Base-by-base conservation (phyloP, 139 green algal species). In the Zygnema cylindricum region DNA sequence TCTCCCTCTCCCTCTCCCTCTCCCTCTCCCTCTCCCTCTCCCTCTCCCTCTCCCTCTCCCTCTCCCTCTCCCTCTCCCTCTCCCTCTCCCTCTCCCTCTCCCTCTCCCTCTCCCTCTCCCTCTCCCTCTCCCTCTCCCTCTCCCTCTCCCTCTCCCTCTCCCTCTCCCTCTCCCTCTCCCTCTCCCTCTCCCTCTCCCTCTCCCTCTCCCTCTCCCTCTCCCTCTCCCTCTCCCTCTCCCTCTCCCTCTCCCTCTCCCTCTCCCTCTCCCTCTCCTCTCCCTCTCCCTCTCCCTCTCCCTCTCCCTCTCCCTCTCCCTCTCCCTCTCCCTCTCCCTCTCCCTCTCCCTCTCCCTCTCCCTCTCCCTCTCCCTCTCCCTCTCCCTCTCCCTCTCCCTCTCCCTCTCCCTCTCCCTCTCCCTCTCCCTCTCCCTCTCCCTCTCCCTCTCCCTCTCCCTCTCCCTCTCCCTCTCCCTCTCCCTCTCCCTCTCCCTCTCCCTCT, bases 391-490 rank as follows among this genome's bases (percentile, higher is more conserved):
- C 49, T 16, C 16, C 49, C 16, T 16, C 16, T 25, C 16, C 49
- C 16, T 16, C 16, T 16, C 7, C 49, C 16, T 16, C 16, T 16
- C 16, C 49, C 7, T 79, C 40, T 43, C 71, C 40, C 71, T 3
- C 38, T 79, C 71, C 71, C 40, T 16, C 71, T 79, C 7, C 11
- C 40, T 16, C 71, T 79, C 40, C 7, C 11, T 79, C 11, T 16
- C 11, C 71, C 71, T 49, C 71, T 49, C 3, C 71, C 11, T 79
- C 11, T 16, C 11, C 71, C 11, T 16, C 11, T 49, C 11, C 11
- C 39, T 79, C 40, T 79, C 71, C 11, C 71, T 79, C 11, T 49
- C 11, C 71, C 71, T 79, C 71, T 49, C 11, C 71, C 71, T 25
- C 11, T 11, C 40, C 71, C 11, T 11, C 40, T 49, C 11, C 3